Evolutionary conservation across 371 early-diverging fungal species (phyloP), one percentile per base, ranked within the genome.

Genomic region (Mortierella sp.): DNA sequence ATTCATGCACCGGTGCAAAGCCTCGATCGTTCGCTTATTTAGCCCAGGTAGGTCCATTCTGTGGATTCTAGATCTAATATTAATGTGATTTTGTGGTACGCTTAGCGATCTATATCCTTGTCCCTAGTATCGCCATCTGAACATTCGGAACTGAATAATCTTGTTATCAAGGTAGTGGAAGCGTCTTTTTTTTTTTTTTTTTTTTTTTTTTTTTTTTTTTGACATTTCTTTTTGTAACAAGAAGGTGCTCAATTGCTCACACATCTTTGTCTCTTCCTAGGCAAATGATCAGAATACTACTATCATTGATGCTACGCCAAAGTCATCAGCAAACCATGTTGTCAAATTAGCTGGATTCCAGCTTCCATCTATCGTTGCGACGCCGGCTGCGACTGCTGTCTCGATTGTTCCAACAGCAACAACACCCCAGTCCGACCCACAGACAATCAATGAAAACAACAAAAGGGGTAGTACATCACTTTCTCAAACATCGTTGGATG

Each of bases 311-410:
- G 80, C 82, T 16, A 48, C 63, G 12, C 83, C 86, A 43, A 84
- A 86, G 15, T 66, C 77, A 0, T 64, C 67, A 2, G 74, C 84
- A 4, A 57, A 57, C 7, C 87, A 89, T 66, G 60, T 82, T 47
- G 86, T 89, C 37, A 84, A 86, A 30, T 70, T 89, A 1, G 89
- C 89, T 19, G 89, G 89, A 21, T 83, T 89, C 60, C 86, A 85
- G 44, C 72, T 89, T 4, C 88, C 89, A n/a, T 68, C 37, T 37
- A 37, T 37, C 37, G 37, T 37, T 37, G 37, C 37, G 9, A 37
- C 75, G 14, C 71, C 83, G 25, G 66, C 67, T 15, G 37, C 57
- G 19, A 12, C 68, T 3, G n/a, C 37, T 5, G 9, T 5, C 9
- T 37, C 65, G 25, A n/a, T 53, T 14, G 23, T 53, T 14, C 67